Evolutionary conservation across 2,329 filamentous ascomycete genomes (phyloP).

Genomic region (Colletotrichum phormii): DNA sequence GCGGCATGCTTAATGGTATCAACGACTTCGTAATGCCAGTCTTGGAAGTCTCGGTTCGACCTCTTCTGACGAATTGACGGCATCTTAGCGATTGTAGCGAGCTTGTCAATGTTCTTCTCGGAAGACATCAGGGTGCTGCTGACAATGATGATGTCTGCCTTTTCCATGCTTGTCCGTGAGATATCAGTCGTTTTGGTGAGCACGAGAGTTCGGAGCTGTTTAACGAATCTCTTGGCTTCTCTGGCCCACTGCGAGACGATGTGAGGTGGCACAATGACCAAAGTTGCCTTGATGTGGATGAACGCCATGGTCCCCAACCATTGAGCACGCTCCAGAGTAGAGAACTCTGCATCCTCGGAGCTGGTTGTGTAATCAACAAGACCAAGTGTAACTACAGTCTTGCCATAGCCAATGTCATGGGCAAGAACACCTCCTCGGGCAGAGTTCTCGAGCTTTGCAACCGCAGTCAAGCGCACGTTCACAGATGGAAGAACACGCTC

Average conservation of each 20-base stretch:
- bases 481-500: conserved; percentile 49
- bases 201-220: conserved; percentile 39
- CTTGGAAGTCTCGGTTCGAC: conserved; percentile 4
- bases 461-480: conserved; percentile 48
- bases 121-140: conserved; percentile 35
- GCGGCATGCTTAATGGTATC: not conserved
- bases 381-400: conserved; percentile 55
- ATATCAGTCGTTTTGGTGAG: conserved; percentile 38
- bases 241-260: conserved; percentile 53
- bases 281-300: conserved; percentile 47
- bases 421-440: conserved; percentile 54
- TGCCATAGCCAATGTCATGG: conserved; percentile 58
- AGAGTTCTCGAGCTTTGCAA: conserved; percentile 42
- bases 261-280: conserved; percentile 54
- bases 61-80: conserved; percentile 8
- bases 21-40: conserved; percentile 20
- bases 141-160: conserved; percentile 53
- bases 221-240: conserved; percentile 49
- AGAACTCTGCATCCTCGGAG: conserved; percentile 31
- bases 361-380: conserved; percentile 45
- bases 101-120: conserved; percentile 11
- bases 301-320: conserved; percentile 18
- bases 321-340: conserved; percentile 34
- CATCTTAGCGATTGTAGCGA: conserved; percentile 28
- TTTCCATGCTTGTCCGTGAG: conserved; percentile 37